phyloP scores from a whole-genome alignment of 2,329 filamentous ascomycete genomes.

The Pseudohalonectria lignicola region DNA sequence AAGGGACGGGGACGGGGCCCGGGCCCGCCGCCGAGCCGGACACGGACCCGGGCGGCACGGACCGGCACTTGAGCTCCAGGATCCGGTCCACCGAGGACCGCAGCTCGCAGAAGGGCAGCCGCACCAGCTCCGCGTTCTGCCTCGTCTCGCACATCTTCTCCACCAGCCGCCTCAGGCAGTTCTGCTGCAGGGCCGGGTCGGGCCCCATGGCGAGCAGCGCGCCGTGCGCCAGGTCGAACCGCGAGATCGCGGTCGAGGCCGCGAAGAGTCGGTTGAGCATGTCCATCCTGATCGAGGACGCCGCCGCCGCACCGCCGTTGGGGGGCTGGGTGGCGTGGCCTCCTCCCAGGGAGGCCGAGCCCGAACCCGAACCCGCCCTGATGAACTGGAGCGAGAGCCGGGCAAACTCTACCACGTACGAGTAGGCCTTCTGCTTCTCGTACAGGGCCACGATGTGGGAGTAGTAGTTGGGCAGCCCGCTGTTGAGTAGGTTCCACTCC shows the following conservation, averaged over 20 bases:
- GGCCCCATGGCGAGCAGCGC: conserved; percentile 65
- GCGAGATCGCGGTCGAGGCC: conserved; percentile 65
- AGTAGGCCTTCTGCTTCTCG: conserved; percentile 65
- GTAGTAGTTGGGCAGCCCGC: conserved; percentile 75
- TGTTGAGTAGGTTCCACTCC: conserved; percentile 58
- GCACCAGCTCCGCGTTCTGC: conserved; percentile 56
- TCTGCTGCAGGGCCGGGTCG: conserved; percentile 59
- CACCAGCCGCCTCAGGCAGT: conserved; percentile 59
- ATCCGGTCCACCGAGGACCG: conserved; percentile 70
- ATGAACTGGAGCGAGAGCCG: conserved; percentile 60
- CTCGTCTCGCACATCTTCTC: conserved; percentile 59
- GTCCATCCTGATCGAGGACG: conserved; percentile 42
- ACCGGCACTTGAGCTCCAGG: conserved; percentile 60
- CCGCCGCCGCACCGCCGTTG: neutral
- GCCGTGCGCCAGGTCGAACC: conserved; percentile 74
- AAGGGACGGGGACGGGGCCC: conserved; percentile 62
- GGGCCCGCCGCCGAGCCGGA: conserved; percentile 11
- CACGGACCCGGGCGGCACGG: conserved; percentile 26
- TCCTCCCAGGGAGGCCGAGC: neutral
- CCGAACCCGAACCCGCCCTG: conserved; percentile 4
- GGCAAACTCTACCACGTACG: conserved; percentile 77
- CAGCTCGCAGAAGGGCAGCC: conserved; percentile 68
- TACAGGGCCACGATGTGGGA: conserved; percentile 76
- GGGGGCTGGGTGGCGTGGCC: too few relatives aligned
- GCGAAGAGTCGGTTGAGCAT: conserved; percentile 78